Conservation (phyloP, 305 asterid genomes). For the Fraxinus nigra region DNA sequence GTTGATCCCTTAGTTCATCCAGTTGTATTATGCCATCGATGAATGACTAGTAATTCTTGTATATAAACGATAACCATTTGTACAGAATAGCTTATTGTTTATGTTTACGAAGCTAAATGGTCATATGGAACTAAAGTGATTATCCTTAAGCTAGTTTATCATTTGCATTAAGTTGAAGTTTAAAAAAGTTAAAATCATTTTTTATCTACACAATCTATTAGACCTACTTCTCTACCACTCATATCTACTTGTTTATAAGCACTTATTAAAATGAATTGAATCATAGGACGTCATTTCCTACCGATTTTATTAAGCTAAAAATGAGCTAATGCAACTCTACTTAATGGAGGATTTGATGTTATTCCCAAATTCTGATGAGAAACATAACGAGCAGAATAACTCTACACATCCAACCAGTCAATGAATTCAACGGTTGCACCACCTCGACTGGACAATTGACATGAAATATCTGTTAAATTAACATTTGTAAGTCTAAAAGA, state of each 20-base stretch:
- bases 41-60: not conserved
- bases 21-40: not conserved
- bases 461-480: not conserved
- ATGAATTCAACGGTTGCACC: too few relatives aligned
- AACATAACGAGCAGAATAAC: too few relatives aligned
- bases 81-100: not conserved
- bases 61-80: not conserved
- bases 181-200: too few relatives aligned
- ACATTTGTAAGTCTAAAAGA: not conserved
- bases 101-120: not conserved
- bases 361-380: too few relatives aligned
- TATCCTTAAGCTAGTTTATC: not conserved
- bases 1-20: constrained; percentile 37
- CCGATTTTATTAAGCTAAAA: too few relatives aligned
- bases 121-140: not conserved
- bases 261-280: not conserved
- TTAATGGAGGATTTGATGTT: too few relatives aligned
- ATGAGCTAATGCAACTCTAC: too few relatives aligned
- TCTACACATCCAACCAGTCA: too few relatives aligned
- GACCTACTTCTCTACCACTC: not conserved
- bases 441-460: too few relatives aligned
- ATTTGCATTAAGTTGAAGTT: too few relatives aligned
- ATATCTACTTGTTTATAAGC: not conserved
- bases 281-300: not conserved
- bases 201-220: not conserved